Base-by-base conservation (phyloP, 129 eudicot species). In the Chrysanthemum lavandulifolium region DNA sequence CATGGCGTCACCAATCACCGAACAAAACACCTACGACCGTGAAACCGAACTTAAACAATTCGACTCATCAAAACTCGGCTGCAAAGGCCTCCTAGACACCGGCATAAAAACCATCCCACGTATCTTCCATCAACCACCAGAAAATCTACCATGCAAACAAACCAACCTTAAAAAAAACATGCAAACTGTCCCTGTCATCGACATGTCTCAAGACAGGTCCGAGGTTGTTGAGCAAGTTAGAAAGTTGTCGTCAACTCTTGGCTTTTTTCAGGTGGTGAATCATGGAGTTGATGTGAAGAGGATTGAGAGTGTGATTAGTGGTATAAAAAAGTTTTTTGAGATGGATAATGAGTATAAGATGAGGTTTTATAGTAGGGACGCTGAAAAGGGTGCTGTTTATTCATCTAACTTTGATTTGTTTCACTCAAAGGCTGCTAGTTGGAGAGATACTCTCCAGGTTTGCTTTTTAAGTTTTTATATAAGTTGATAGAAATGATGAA, bases 101-200 rank as follows among this genome's bases (percentile, higher is more conserved):
- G 95, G 95, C 72, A 36, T 79, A 31, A 81, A 80, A 48, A 19
- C 88, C 71, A 81, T 88, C 54, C 95, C 95, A 6, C 78, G 78
- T 55, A 48, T 85, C 78, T 88, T 88, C 81, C 85, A 78, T 73
- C 95, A 85, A 60, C 85, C 89, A 13, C 86, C 89, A 49, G 87
- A 79, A 43, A 79, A 82, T 69, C 79, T 71, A 10, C 74, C 81
- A 23, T 68, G 65, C 2, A 78, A 16, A 71, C 48, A 27, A 27
- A 31, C 43, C 10, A 11, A 10, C 69, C 79, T 40, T 6, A 40
- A 40, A 40, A 40, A 49, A 45, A 73, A 73, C 52, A 8, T 18
- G 5, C 23, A 66, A 7, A 25, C 76, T 19, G 18, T 86, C 10
- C 88, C 88, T 0, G 70, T 84, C 23, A 81, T 86, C 10, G 88